Conservation (phyloP, 805 yeast genomes). For the Jamesozyma hellenica region DNA sequence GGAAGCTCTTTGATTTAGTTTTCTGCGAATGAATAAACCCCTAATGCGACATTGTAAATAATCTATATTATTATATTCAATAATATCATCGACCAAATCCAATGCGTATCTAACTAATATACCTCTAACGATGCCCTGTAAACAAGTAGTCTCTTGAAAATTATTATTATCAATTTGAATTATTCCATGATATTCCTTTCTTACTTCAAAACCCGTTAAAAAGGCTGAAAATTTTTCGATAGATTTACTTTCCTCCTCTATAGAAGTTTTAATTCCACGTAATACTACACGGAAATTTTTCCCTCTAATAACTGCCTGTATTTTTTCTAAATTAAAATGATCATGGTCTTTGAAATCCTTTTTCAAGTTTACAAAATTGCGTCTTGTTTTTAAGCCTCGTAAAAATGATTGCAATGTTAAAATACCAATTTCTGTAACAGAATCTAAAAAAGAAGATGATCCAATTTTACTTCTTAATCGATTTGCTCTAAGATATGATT, state of each 20-base stretch:
- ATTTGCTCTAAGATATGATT: constrained; percentile 13
- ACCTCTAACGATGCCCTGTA: constrained; percentile 59
- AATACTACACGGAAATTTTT: background rate
- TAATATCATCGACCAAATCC: constrained; percentile 45
- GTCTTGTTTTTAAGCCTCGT: constrained; percentile 30
- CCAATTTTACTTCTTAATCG: background rate
- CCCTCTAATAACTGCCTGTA: background rate
- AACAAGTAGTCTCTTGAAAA: constrained; percentile 25
- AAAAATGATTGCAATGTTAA: constrained; percentile 52
- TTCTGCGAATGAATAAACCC: constrained; percentile 37
- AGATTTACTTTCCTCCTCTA: constrained; percentile 16
- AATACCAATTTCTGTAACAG: constrained; percentile 17
- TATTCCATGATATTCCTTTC: background rate
- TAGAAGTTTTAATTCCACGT: constrained; percentile 7
- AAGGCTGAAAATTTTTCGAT: constrained; percentile 8
- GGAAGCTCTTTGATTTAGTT: constrained; percentile 26
- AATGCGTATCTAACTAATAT: constrained; percentile 45
- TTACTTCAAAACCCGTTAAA: constrained; percentile 7
- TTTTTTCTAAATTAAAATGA: background rate
- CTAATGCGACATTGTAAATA: constrained; percentile 46
- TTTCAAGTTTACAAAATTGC: background rate
- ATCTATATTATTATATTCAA: constrained; percentile 35
- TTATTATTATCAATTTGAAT: background rate
- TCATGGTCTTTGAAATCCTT: background rate
- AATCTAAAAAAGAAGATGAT: background rate